A percentile compares a stretch with the other conserved stretches of the same genome.
phyloP scores from a whole-genome alignment of 1,284 basidiomycete genomes.

The Cystobasidiaceae sp. region DNA sequence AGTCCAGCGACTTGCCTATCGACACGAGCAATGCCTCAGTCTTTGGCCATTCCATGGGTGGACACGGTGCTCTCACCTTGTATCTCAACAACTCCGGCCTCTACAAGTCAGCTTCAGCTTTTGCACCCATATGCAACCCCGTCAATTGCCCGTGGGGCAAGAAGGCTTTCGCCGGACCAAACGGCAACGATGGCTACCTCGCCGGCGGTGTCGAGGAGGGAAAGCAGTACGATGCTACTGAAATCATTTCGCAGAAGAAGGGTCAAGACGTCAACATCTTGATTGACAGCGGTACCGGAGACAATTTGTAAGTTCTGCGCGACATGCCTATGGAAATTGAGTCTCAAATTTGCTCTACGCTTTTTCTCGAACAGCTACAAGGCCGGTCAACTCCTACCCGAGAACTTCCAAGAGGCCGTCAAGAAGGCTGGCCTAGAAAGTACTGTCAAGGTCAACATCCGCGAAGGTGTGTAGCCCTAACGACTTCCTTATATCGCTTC shows the following conservation, averaged over 20 bases:
- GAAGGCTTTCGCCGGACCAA: conserved; percentile 65
- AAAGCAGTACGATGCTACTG: conserved; percentile 75
- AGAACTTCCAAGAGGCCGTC: conserved; percentile 75
- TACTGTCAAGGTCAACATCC: conserved; percentile 70
- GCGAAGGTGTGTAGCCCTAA: conserved; percentile 55
- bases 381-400: conserved; percentile 78
- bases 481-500: no score
- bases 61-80: conserved; percentile 86
- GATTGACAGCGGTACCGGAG: conserved; percentile 56
- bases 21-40: conserved; percentile 63
- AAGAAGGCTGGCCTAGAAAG: conserved; percentile 65
- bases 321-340: not conserved
- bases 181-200: conserved; percentile 62
- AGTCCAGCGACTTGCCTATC: conserved; percentile 59
- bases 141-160: conserved; percentile 82
- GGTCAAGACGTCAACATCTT: conserved; percentile 63
- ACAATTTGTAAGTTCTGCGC: conserved; percentile 48
- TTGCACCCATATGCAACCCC: conserved; percentile 87
- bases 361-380: conserved; percentile 63
- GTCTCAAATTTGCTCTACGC: not conserved
- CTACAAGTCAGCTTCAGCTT: conserved; percentile 87
- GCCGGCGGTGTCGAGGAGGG: conserved; percentile 71
- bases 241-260: conserved; percentile 62
- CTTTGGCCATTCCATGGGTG: conserved; percentile 71
- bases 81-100: conserved; percentile 66